Percentiles rank a stretch among this genome's conserved stretches.
Conservation (phyloP, 257 asterid genomes). For the Verbena officinalis region DNA sequence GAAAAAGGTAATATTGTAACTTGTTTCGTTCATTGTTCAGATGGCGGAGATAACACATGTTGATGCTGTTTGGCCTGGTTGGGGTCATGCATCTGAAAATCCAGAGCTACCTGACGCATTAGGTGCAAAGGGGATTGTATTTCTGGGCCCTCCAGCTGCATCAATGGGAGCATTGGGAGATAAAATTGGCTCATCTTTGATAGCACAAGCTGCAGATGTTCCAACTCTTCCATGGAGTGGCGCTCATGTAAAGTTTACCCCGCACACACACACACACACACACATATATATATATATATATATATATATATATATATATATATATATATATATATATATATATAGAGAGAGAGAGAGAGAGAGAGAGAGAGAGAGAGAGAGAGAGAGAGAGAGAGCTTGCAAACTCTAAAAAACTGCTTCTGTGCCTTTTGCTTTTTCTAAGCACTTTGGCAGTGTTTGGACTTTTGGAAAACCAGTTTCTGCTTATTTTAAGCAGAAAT, state of each 20-base stretch:
- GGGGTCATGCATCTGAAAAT: constrained; percentile 99
- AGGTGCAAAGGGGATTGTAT: constrained; percentile 73
- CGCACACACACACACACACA: constrained; percentile 18
- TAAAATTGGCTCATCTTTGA: constrained; percentile 95
- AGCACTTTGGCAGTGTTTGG: no score
- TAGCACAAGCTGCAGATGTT: constrained; percentile 98
- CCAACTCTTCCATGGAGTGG: constrained; percentile 99
- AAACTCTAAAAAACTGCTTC: no score
- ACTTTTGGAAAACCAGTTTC: no score
- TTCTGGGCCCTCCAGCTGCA: constrained; percentile 92
- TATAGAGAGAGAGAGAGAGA: no score
- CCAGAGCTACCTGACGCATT: constrained; percentile 98
- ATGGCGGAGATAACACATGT: constrained; percentile 98
- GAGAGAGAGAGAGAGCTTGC: no score
- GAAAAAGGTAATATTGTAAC: constrained; percentile 2
- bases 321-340: no score
- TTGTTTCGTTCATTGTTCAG: constrained; percentile 51
- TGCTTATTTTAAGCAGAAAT: no score
- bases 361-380: no score
- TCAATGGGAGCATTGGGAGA: constrained; percentile 99
- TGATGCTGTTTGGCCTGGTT: constrained; percentile 99
- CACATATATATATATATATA: no score
- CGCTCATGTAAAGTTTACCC: constrained; percentile 69
- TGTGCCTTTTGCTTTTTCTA: no score
- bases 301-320: no score